Percentiles rank a stretch among this genome's conserved stretches.
These are phyloP conservation scores for Trichoderma sp. DNA, from an alignment of 2,329 filamentous ascomycete genomes.

Conservation along the genomic window DNA sequence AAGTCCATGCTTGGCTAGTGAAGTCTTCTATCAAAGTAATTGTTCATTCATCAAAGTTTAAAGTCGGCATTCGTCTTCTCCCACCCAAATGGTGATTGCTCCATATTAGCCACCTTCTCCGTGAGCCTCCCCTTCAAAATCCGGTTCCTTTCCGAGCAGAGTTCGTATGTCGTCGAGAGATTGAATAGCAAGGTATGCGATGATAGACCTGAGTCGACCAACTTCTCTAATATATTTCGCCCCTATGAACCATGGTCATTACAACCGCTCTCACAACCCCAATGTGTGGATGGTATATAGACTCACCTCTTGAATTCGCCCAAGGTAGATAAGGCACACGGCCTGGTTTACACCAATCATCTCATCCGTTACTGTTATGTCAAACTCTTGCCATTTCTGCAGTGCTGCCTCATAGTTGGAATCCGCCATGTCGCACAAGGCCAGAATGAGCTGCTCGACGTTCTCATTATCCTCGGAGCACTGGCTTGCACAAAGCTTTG, in stretches of 20 bases:
- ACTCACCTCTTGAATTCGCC: slow-evolving; percentile 67
- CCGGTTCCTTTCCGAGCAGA: slow-evolving; percentile 75
- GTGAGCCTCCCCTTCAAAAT: slow-evolving; percentile 69
- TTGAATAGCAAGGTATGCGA: slow-evolving; percentile 88
- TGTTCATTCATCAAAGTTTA: slow-evolving; percentile 55
- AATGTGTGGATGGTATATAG: slow-evolving; percentile 22
- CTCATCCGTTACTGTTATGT: slow-evolving; percentile 50
- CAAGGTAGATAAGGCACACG: slow-evolving; percentile 79
- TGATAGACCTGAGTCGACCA: slow-evolving; percentile 60
- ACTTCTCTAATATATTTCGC: slow-evolving; percentile 60
- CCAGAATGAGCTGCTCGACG: slow-evolving; percentile 53
- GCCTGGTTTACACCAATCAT: slow-evolving; percentile 80
- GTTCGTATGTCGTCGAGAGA: slow-evolving; percentile 83
- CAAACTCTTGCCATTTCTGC: slow-evolving; percentile 55
- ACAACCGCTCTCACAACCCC: not conserved
- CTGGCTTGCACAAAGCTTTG: slow-evolving; percentile 51
- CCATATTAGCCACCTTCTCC: slow-evolving; percentile 62
- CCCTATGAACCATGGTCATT: slow-evolving; percentile 47
- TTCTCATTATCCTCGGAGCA: slow-evolving; percentile 31
- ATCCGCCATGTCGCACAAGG: slow-evolving; percentile 75
- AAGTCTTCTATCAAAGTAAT: not conserved
- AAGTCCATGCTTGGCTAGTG: not conserved
- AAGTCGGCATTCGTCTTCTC: slow-evolving; percentile 73
- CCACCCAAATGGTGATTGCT: slow-evolving; percentile 58
- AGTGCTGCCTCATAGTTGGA: slow-evolving; percentile 66